Evolutionary conservation across 2,329 filamentous ascomycete species (phyloP), one percentile per base, ranked within the genome.

Genomic region (Nemania sp.): DNA sequence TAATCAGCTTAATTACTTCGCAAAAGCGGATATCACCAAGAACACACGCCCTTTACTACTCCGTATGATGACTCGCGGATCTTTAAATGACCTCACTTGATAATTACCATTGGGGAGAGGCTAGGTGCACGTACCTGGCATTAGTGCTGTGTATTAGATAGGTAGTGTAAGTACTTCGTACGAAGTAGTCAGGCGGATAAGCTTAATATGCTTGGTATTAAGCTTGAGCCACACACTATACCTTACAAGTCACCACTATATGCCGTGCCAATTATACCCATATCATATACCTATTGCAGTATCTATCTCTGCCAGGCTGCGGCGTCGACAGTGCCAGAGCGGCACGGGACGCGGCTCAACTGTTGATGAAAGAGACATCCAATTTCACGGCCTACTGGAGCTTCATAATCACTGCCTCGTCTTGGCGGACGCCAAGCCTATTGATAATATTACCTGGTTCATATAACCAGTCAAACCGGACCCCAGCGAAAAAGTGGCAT

Each of bases 251-350:
- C 15, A 12, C 17, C 30, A 30, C 30, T 37, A 50, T 31, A 43
- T 50, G 48, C 22, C 39, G 39, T 34, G 28, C 28, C 23, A n/a
- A 17, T 11, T 49, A 33, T 30, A 48, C 23, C n/a, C n/a, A n/a
- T n/a, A n/a, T n/a, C n/a, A n/a, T n/a, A n/a, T n/a, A n/a, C n/a
- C n/a, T n/a, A n/a, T n/a, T n/a, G 44, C 22, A 20, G 33, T 36
- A 36, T 36, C 15, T n/a, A n/a, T n/a, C n/a, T n/a, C n/a, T n/a
- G n/a, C n/a, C 5, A 17, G 14, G 23, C 19, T 39, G 34, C 17
- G 34, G 15, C 19, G 36, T 39, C 33, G 23, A 30, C 9, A 40
- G 36, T 17, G 37, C 40, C 15, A 44, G 11, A 20, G 33, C 44
- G 24, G 44, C 40, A 40, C 36, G 36, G 36, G 36, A 8, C 36